These are phyloP conservation scores for Aspergillus ibericus DNA, from an alignment of 2,329 filamentous ascomycete genomes.

Conservation along the genomic window DNA sequence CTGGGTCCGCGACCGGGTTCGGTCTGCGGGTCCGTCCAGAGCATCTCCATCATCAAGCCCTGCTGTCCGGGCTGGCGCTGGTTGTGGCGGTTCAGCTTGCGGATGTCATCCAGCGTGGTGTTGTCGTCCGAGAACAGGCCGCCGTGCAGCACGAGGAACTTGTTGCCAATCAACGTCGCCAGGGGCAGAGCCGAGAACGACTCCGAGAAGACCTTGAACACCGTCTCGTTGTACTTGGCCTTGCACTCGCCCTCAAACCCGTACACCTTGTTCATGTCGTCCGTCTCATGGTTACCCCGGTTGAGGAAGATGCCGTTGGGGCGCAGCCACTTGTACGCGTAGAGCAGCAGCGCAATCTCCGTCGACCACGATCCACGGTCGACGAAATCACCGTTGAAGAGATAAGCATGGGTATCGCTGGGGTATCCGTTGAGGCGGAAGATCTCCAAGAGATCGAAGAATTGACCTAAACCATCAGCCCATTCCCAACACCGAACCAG, in stretches of 20 bases:
- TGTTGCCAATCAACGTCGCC: slow-evolving; percentile 85
- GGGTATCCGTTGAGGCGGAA: slow-evolving; percentile 89
- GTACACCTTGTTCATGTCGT: slow-evolving; percentile 98
- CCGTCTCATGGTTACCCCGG: slow-evolving; percentile 96
- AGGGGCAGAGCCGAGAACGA: slow-evolving; percentile 93
- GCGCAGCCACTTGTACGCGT: slow-evolving; percentile 94
- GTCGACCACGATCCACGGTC: slow-evolving; percentile 97
- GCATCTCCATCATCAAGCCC: slow-evolving; percentile 99
- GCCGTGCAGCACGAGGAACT: slow-evolving; percentile 90
- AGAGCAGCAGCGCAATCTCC: slow-evolving; percentile 91
- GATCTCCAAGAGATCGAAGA: slow-evolving; percentile 94
- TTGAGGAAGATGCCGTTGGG: slow-evolving; percentile 91
- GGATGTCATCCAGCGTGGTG: slow-evolving; percentile 85
- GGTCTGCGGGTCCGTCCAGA: slow-evolving; percentile 96
- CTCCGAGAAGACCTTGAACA: slow-evolving; percentile 97
- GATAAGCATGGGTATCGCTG: slow-evolving; percentile 81
- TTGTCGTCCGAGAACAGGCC: slow-evolving; percentile 95
- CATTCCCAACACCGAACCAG: too few relatives aligned
- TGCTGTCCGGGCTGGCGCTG: slow-evolving; percentile 91
- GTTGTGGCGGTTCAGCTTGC: slow-evolving; percentile 85
- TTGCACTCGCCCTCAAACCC: slow-evolving; percentile 98
- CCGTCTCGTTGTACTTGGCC: slow-evolving; percentile 93
- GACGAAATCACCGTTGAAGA: slow-evolving; percentile 99
- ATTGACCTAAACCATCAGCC: slow-evolving; percentile 66
- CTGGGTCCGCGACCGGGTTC: slow-evolving; percentile 84